A percentile compares a stretch with the other conserved stretches of the same genome.
Conservation (phyloP, 257 asterid species). For the Echites panduratus region DNA sequence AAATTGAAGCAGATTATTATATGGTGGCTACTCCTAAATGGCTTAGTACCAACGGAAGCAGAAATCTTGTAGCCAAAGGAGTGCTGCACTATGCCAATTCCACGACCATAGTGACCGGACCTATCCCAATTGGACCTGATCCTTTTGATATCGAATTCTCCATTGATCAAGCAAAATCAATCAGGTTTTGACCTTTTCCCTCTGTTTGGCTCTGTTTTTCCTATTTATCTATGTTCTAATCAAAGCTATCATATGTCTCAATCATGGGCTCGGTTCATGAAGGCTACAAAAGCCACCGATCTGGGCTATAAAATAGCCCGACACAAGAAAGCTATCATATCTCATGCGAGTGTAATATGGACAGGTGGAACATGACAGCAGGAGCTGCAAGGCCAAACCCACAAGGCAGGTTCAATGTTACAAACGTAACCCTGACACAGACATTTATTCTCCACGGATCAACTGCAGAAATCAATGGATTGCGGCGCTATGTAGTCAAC, state of each 20-base stretch:
- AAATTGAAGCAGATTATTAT: slow-evolving; percentile 39
- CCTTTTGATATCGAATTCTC: slow-evolving; percentile 49
- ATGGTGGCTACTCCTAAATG: slow-evolving; percentile 61
- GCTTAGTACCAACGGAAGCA: slow-evolving; percentile 10
- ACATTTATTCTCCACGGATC: slow-evolving; percentile 57
- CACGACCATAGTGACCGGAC: slow-evolving; percentile 29
- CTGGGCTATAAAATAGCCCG: too few relatives aligned
- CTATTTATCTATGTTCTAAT: too few relatives aligned
- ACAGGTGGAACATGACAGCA: slow-evolving; percentile 59
- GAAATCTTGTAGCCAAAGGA: slow-evolving; percentile 40
- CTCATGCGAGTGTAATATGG: background rate
- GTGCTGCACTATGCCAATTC: slow-evolving; percentile 53
- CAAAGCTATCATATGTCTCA: too few relatives aligned
- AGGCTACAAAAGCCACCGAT: too few relatives aligned
- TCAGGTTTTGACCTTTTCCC: slow-evolving; percentile 29
- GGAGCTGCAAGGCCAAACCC: slow-evolving; percentile 79
- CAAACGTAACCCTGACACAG: slow-evolving; percentile 59
- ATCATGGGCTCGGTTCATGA: too few relatives aligned
- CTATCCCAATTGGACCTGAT: slow-evolving; percentile 60
- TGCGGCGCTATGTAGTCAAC: slow-evolving; percentile 35
- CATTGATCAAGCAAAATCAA: slow-evolving; percentile 48
- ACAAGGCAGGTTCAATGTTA: slow-evolving; percentile 65
- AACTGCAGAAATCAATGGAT: slow-evolving; percentile 14
- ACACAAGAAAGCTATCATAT: too few relatives aligned
- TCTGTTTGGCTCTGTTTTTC: background rate